Percentiles rank a stretch among this genome's conserved stretches.
These are phyloP conservation scores for Xylaria acuta DNA, from an alignment of 495 filamentous ascomycete genomes.

Conservation along the genomic window DNA sequence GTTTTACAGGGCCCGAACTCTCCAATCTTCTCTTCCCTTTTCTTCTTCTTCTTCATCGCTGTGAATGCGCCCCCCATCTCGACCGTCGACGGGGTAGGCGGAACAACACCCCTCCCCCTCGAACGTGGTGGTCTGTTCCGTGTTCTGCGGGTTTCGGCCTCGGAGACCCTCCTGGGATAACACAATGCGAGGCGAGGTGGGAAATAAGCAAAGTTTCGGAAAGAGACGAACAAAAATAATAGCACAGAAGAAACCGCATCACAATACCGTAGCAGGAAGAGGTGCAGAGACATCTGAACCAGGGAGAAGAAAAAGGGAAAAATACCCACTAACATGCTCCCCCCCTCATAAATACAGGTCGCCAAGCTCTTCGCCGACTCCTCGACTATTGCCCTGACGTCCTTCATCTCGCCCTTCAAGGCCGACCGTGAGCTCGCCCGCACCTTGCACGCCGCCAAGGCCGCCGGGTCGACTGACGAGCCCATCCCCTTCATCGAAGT, in stretches of 20 bases:
- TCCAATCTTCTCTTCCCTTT: no score
- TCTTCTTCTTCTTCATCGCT: not conserved
- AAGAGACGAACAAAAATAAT: not conserved
- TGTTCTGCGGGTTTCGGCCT: not conserved
- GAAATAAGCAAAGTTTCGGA: not conserved
- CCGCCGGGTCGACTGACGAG: slow-evolving; percentile 53
- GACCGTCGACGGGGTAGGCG: no score
- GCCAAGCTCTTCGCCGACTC: slow-evolving; percentile 95
- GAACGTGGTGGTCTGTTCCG: not conserved
- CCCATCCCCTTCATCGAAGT: slow-evolving; percentile 90
- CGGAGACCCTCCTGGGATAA: not conserved
- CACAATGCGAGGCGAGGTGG: not conserved
- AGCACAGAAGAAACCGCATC: not conserved
- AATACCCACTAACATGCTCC: not conserved
- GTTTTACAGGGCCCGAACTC: no score
- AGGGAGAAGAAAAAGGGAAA: not conserved
- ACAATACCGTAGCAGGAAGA: not conserved
- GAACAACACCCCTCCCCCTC: no score
- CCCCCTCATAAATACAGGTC: slow-evolving; percentile 59
- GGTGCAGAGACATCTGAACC: not conserved
- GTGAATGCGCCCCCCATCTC: not conserved
- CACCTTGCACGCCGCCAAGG: slow-evolving; percentile 68
- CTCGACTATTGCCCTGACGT: slow-evolving; percentile 85
- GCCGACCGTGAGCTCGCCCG: slow-evolving; percentile 85
- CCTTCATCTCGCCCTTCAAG: slow-evolving; percentile 95